These are phyloP conservation scores for Ganoderma leucocontextum DNA, from an alignment of 1,284 basidiomycete species.

Conservation along the genomic window DNA sequence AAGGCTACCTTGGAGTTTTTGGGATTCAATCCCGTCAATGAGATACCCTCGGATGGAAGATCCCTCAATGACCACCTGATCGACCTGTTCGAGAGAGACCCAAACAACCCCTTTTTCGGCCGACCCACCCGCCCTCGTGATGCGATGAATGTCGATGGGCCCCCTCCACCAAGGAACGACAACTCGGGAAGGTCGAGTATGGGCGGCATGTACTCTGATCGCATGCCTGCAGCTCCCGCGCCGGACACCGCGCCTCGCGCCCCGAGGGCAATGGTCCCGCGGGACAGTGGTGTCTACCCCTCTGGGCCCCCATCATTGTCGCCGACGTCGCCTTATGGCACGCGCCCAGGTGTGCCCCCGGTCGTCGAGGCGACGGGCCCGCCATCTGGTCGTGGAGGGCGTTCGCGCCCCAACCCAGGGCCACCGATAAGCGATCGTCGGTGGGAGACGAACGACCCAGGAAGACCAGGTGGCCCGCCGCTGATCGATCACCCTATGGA, in stretches of 20 bases:
- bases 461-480: constrained; percentile 9
- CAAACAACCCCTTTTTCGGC: neutral
- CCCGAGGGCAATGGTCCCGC: constrained; percentile 49
- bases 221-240: constrained; percentile 22
- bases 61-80: neutral
- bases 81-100: neutral
- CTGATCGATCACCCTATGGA: constrained; percentile 1
- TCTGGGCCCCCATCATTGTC: constrained; percentile 3
- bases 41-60: neutral
- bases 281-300: constrained; percentile 17
- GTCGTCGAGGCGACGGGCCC: neutral
- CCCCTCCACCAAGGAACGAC: constrained; percentile 10
- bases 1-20: neutral
- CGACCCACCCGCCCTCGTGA: constrained; percentile 15
- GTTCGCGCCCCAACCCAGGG: neutral
- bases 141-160: constrained; percentile 41
- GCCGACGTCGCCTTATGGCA: constrained; percentile 13
- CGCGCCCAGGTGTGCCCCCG: constrained; percentile 11
- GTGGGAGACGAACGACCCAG: constrained; percentile 19
- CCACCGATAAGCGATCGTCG: constrained; percentile 15
- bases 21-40: constrained; percentile 5
- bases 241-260: constrained; percentile 44
- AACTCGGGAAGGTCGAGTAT: constrained; percentile 11
- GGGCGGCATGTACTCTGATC: constrained; percentile 38
- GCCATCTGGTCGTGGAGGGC: constrained; percentile 11